Evolutionary conservation across 345 rosid genomes (phyloP).

Genomic region (Clausena lansium): DNA sequence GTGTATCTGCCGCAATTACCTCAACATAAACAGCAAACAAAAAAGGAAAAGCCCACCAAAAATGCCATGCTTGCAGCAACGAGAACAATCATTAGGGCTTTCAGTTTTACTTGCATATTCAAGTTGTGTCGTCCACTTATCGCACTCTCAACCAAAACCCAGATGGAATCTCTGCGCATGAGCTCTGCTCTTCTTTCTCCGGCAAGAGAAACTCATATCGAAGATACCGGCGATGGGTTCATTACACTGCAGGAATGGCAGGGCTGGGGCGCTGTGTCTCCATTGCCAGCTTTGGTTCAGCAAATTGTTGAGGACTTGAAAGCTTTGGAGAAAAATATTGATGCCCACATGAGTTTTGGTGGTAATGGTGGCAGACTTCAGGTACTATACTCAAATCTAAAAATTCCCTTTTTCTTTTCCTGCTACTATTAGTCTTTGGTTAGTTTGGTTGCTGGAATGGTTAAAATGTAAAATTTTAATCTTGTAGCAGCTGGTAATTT

Average conservation of each 20-base stretch:
- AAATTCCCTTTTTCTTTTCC: background rate
- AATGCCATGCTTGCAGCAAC: conserved; percentile 17
- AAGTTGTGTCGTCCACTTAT: conserved; percentile 31
- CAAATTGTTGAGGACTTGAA: conserved; percentile 70
- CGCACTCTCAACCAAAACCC: conserved; percentile 26
- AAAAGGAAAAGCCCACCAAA: background rate
- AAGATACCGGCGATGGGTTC: conserved; percentile 26
- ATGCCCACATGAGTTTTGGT: conserved; percentile 67
- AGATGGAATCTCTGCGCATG: conserved; percentile 30
- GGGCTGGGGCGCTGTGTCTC: conserved; percentile 74
- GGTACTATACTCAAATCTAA: conserved; percentile 32
- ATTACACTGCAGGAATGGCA: conserved; percentile 69
- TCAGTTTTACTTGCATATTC: conserved; percentile 12
- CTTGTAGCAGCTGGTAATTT: background rate
- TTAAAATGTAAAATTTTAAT: background rate
- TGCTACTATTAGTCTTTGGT: background rate
- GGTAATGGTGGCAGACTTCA: conserved; percentile 83
- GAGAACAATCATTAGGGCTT: conserved; percentile 19
- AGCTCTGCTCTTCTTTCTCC: conserved; percentile 41
- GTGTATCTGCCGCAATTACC: too few relatives aligned
- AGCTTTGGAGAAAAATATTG: conserved; percentile 53
- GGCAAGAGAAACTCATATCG: conserved; percentile 20
- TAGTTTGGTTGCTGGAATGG: conserved; percentile 3
- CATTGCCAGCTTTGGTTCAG: conserved; percentile 61
- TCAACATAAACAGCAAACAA: too few relatives aligned